Evolutionary conservation across 495 filamentous ascomycete species (phyloP), one percentile per base, ranked within the genome.

Genomic region (Chaetomium fimeti): DNA sequence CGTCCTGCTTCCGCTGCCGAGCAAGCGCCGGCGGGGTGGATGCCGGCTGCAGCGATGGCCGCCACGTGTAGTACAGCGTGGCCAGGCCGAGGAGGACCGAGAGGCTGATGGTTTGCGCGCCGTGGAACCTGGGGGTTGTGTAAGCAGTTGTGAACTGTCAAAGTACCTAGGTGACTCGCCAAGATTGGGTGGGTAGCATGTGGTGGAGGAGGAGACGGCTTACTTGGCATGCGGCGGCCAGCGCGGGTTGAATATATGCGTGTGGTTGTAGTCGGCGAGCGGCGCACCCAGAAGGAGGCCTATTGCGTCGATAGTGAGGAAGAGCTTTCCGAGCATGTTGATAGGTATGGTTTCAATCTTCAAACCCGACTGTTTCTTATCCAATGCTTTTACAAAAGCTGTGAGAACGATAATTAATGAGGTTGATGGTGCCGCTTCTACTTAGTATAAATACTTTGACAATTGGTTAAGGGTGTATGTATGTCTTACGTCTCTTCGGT

Each of bases 211-310:
- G 27, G 12, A 28, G 24, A 7, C 2, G 27, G 4, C 71, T 43
- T 15, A 78, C 78, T 79, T 79, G 27, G 83, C 84, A 69, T 85
- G 84, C 0, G 83, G 83, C 11, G 77, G 74, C 83, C 83, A 85
- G 55, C 76, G 74, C 16, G 82, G 79, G 66, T 86, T 85, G 54
- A 78, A 77, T 62, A 85, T 76, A 69, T 85, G 83, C 2, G 82
- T 83, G 62, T 78, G 63, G 70, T 77, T 82, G 64, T 75, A 81
- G 69, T 86, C 83, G 29, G 79, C 81, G 3, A 77, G 22, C 42
- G 71, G 77, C 11, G 76, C 64, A 24, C 78, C 81, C n/a, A 82
- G 15, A 27, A 76, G 64, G 32, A 80, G 77, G 40, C 66, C 64
- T 24, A 82, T 36, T 51, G 75, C 76, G 27, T 79, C 76, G 29